phyloP scores from a whole-genome alignment of 73 alveolate genomes.

The Paraurostyla sp. region DNA sequence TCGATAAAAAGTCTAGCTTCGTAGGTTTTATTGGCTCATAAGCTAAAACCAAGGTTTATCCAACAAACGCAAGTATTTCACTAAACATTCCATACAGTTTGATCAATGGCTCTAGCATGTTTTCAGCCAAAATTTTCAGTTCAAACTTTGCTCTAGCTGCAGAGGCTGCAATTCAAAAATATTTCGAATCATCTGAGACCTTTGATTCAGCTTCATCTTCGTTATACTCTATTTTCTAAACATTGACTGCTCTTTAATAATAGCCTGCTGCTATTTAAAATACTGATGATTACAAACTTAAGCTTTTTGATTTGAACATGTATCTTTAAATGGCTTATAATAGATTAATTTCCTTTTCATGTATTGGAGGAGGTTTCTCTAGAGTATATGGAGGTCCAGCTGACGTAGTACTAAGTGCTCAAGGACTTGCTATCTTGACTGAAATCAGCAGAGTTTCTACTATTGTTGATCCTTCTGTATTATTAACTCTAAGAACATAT shows the following conservation, averaged over 20 bases:
- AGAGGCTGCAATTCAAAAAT: background rate
- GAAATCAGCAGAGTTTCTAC: background rate
- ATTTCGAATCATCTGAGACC: too few relatives aligned
- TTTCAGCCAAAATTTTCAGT: constrained; percentile 1
- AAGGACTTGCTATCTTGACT: background rate
- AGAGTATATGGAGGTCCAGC: constrained; percentile 35
- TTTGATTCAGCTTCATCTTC: too few relatives aligned
- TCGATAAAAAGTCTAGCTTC: background rate
- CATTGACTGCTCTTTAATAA: too few relatives aligned
- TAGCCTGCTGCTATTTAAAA: too few relatives aligned
- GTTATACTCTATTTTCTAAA: too few relatives aligned
- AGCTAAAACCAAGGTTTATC: background rate
- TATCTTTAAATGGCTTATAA: too few relatives aligned
- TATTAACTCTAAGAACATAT: background rate
- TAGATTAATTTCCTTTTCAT: too few relatives aligned
- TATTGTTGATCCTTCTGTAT: background rate
- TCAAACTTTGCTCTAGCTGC: background rate
- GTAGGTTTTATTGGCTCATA: constrained; percentile 24
- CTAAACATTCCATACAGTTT: background rate
- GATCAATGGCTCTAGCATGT: background rate
- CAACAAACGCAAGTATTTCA: background rate
- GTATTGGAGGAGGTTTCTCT: background rate
- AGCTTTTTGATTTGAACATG: too few relatives aligned
- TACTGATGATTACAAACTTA: too few relatives aligned
- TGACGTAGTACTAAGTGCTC: constrained; percentile 28